Evolutionary conservation across 805 yeast species (phyloP), one percentile per base, ranked within the genome.

Genomic region (Isabelozyma rhagii): DNA sequence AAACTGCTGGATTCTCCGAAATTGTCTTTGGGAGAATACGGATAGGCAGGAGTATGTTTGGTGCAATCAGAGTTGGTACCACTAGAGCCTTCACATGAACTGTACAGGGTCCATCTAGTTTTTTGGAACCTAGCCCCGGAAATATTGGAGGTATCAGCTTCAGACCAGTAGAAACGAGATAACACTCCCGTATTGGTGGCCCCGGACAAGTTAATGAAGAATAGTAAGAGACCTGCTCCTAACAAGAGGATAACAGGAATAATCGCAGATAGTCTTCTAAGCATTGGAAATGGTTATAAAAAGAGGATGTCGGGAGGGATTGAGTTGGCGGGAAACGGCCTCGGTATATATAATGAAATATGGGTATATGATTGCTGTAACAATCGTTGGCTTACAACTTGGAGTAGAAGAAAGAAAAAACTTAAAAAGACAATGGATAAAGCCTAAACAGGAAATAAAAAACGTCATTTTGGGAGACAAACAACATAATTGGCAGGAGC

Each of bases 1-100:
- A 85, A 48, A 10, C 49, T 46, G 17, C 36, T 38, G 9, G 48
- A 43, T 10, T 40, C 10, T 3, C 57, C 56, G 44, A 66, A 63
- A 50, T 65, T 64, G 41, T 63, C 70, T 39, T 47, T 51, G 8
- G 72, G 72, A 2, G 68, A 61, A 51, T 62, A 68, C 8, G 73
- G 71, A 46, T 53, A 66, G 9, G 71, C 71, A 21, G 71, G 62
- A 7, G 38, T 15, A 2, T 47, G 52, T 9, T 43, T 29, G 10
- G 58, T 45, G 52, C 71, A 68, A 28, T 57, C 51, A 45, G 47
- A 40, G 43, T 56, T 56, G 11, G 45, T 50, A 39, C 60, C 59
- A 45, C 48, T 49, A n/a, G 14, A 39, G 8, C 50, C 64, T 15
- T 55, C 60, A 55, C 73, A 67, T 38, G 55, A 46, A 11, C 53